phyloP scores from a whole-genome alignment of 2,329 filamentous ascomycete genomes.

The Cladorrhinum sp. region DNA sequence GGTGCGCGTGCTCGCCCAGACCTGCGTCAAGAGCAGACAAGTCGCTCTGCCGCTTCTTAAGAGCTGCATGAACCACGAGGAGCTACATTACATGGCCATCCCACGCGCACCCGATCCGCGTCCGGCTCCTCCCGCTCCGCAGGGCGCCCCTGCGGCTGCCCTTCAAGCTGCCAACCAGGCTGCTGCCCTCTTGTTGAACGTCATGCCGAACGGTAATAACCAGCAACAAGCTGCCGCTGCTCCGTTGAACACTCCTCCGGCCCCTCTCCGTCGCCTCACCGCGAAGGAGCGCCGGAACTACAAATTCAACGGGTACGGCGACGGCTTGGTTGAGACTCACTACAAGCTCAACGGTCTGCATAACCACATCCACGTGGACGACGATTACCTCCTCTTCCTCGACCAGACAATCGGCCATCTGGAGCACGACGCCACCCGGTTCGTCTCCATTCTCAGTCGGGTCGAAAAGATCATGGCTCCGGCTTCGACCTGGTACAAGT shows the following conservation, averaged over 20 bases:
- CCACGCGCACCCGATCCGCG: neutral
- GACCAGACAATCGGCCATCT: neutral
- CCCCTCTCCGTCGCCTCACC: neutral
- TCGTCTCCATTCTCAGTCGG: neutral
- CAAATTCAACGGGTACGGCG: neutral
- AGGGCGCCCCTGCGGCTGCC: neutral
- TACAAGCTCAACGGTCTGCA: neutral
- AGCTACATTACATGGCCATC: neutral
- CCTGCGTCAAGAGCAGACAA: neutral
- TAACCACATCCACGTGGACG: conserved; percentile 1
- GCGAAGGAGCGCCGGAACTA: neutral
- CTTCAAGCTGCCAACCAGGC: neutral
- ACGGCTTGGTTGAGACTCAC: neutral
- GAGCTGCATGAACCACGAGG: neutral
- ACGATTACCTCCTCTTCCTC: conserved; percentile 1
- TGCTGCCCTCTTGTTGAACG: neutral
- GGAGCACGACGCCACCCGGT: neutral
- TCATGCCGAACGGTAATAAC: too few relatives aligned
- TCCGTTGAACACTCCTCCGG: too few relatives aligned
- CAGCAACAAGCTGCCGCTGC: too few relatives aligned
- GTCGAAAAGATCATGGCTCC: neutral
- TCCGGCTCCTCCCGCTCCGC: neutral
- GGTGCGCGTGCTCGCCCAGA: conserved; percentile 1
- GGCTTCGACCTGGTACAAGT: neutral
- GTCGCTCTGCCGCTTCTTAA: neutral